Evolutionary conservation across 805 yeast genomes (phyloP).

Genomic region (Myxozyma neotropica): DNA sequence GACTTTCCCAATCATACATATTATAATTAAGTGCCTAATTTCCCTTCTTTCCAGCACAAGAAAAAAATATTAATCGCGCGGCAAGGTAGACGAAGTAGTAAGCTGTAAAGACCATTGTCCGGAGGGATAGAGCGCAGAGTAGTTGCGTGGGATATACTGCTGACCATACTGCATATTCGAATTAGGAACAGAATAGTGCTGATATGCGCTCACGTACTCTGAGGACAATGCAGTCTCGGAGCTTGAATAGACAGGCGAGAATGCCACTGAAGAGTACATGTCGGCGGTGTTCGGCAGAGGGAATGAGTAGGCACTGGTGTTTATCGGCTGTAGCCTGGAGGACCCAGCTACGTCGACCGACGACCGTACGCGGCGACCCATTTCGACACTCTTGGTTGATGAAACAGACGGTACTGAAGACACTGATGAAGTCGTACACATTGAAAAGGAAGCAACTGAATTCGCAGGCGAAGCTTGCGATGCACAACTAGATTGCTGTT

Average conservation of each 20-base stretch:
- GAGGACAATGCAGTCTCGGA: not conserved
- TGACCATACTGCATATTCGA: not conserved
- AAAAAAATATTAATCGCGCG: too few relatives aligned
- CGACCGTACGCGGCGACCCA: not conserved
- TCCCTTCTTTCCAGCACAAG: too few relatives aligned
- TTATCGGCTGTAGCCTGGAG: not conserved
- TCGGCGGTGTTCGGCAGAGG: not conserved
- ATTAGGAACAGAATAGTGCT: conserved; percentile 6
- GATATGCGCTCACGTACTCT: not conserved
- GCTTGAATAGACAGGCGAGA: not conserved
- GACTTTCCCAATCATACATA: too few relatives aligned
- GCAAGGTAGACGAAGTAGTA: too few relatives aligned
- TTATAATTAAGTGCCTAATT: too few relatives aligned
- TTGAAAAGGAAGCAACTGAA: not conserved
- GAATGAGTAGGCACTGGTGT: not conserved
- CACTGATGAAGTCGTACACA: not conserved
- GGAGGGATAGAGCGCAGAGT: not conserved
- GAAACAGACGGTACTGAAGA: not conserved
- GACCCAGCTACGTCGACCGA: not conserved
- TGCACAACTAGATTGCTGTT: not conserved
- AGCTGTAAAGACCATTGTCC: not conserved
- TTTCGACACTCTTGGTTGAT: not conserved
- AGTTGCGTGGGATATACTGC: conserved; percentile 2
- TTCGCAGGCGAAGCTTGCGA: not conserved
- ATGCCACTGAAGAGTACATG: not conserved